phyloP scores from a whole-genome alignment of 345 rosid genomes.

The Sisymbrium irio region DNA sequence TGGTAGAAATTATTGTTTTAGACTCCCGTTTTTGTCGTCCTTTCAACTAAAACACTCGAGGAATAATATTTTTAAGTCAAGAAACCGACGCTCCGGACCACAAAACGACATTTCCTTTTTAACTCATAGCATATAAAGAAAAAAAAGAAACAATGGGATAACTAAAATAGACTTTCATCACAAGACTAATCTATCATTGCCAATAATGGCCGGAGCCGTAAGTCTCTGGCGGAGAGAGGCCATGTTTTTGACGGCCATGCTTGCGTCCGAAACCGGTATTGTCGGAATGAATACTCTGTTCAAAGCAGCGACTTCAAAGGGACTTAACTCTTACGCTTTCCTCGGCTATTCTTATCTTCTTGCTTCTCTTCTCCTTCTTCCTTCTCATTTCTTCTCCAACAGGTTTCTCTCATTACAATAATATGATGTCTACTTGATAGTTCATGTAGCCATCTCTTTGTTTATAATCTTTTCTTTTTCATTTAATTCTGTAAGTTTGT shows the following conservation, averaged over 20 bases:
- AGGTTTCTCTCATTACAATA: too few species aligned
- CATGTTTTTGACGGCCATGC: constrained; percentile 54
- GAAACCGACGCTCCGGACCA: neutral
- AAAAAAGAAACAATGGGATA: too few species aligned
- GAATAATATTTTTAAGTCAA: neutral
- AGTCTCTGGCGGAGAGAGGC: constrained; percentile 43
- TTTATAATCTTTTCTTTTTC: too few species aligned
- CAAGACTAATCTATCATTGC: neutral
- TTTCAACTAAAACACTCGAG: neutral
- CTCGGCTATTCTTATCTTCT: too few species aligned
- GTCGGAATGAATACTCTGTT: constrained; percentile 64
- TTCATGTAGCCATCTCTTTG: too few species aligned
- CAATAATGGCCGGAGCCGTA: constrained; percentile 32
- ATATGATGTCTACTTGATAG: too few species aligned
- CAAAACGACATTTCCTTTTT: neutral
- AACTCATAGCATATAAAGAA: neutral
- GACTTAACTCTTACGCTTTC: too few species aligned
- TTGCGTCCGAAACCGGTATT: constrained; percentile 48
- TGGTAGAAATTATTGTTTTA: too few species aligned
- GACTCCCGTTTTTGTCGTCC: too few species aligned
- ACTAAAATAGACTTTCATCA: neutral
- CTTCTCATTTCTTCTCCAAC: too few species aligned
- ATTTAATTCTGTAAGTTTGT: too few species aligned
- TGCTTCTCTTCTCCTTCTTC: too few species aligned
- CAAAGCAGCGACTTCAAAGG: constrained; percentile 66